phyloP scores from a whole-genome alignment of 108 stramenopile species.

The Licmophora abbreviata region DNA sequence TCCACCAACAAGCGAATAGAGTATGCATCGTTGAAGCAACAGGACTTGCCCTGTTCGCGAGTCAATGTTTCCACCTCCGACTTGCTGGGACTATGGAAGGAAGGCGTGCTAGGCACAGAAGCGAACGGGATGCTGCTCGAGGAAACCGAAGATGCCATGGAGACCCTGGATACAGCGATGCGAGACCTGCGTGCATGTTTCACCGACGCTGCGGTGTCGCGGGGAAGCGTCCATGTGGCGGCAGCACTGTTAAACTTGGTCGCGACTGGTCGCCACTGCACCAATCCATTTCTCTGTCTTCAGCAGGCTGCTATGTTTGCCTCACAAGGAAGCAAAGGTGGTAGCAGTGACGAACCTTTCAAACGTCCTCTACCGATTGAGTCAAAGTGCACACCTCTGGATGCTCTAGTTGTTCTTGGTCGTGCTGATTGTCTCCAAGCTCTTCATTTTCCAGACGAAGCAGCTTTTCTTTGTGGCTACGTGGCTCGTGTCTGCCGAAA shows the following conservation, averaged over 20 bases:
- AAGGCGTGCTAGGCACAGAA: no score
- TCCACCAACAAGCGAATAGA: no score
- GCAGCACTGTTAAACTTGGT: conserved; percentile 55
- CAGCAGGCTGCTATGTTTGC: conserved; percentile 83
- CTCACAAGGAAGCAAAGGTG: conserved; percentile 54
- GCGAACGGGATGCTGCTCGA: no score
- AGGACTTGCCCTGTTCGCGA: no score
- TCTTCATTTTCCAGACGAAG: conserved; percentile 64
- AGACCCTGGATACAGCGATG: conserved; percentile 28
- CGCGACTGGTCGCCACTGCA: conserved; percentile 29
- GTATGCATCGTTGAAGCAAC: no score
- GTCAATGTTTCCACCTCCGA: no score
- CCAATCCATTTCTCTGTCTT: conserved; percentile 67
- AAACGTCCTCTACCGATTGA: conserved; percentile 39
- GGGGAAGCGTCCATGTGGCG: conserved; percentile 54
- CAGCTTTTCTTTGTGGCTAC: conserved; percentile 68
- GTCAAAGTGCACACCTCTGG: conserved; percentile 32
- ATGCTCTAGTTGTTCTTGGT: conserved; percentile 70
- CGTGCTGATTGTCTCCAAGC: conserved; percentile 78
- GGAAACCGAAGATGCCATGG: conserved; percentile 34
- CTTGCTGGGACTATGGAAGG: no score
- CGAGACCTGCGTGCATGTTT: conserved; percentile 47
- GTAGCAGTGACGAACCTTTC: conserved; percentile 55
- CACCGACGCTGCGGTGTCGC: conserved; percentile 51
- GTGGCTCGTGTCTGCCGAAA: conserved; percentile 55